Base-by-base conservation (phyloP, 305 asterid species). In the Fraxinus latifolia region DNA sequence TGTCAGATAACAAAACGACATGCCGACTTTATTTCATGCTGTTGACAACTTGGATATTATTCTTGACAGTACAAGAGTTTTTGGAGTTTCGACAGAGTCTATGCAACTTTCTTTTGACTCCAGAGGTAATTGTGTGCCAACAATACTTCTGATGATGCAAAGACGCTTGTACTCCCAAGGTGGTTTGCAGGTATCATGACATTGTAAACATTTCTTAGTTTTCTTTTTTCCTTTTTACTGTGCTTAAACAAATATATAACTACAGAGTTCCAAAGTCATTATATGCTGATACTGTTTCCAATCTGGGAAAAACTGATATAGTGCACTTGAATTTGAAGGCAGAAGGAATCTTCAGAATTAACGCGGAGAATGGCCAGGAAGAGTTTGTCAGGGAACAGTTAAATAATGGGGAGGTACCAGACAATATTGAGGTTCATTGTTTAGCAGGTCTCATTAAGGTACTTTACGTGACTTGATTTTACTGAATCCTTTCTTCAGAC, bases 291-390 rank as follows among this genome's bases (percentile, higher is more conserved):
- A 60, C 70, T 17, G 70, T 60, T 62, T 62, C 71, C 5, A 62
- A 62, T 23, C 79, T 60, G 36, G 25, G 67, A 29, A 55, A 39
- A 15, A 5, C 33, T 17, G 71, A 68, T 32, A 47, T 58, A 39
- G 27, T 42, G 33, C n/a, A 6, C 3, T 73, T 47, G 65, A n/a
- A 71, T 71, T 81, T 21, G 33, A 21, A 90, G 93, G 87, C 88
- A 7, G 93, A 90, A 85, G 93, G 93, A 8, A 85, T 90, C 36
- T 90, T 90, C 79, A 85, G 93, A 79, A 89, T 90, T 80, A 90
- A 89, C 62, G 89, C 91, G 1, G 92, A 89, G 73, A 89, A 90
- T 15, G 67, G 84, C 70, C 77, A 84, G 72, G 92, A 89, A 80
- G 90, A 84, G 21, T 74, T 86, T 53, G 89, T 89, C 0, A 83